Evolutionary conservation across 371 early-diverging fungal species (phyloP).

Genomic region (Mucor saturninus): DNA sequence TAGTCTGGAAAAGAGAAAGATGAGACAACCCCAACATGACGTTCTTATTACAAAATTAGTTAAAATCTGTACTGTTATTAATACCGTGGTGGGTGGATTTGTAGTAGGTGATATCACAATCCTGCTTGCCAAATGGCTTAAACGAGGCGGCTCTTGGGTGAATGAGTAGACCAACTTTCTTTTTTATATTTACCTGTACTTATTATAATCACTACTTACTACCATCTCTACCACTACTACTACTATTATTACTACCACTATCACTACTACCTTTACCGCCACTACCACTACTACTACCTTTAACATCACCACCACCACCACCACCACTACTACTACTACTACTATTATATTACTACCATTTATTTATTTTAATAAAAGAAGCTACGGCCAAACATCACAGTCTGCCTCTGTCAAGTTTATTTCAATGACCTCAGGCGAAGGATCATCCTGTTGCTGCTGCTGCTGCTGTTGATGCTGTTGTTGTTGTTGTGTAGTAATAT

Average conservation of each 20-base stretch:
- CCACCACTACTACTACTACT: too few relatives aligned
- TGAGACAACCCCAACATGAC: constrained; percentile 35
- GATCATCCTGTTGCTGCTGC: not conserved
- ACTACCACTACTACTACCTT: too few relatives aligned
- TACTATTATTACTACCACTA: constrained; percentile 1
- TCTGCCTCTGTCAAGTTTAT: constrained; percentile 31
- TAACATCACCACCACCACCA: too few relatives aligned
- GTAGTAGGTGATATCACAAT: constrained; percentile 51
- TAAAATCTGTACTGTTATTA: constrained; percentile 44
- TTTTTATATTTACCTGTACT: constrained; percentile 7
- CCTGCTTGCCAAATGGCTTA: constrained; percentile 56
- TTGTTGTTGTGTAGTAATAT: not conserved
- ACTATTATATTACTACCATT: too few relatives aligned
- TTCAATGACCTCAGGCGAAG: constrained; percentile 23
- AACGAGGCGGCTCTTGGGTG: constrained; percentile 56
- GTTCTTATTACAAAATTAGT: constrained; percentile 36
- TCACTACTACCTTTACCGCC: not conserved
- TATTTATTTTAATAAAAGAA: too few relatives aligned
- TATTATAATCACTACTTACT: constrained; percentile 8
- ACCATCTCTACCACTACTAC: too few relatives aligned
- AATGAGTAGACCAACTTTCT: constrained; percentile 38
- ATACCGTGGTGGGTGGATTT: constrained; percentile 49
- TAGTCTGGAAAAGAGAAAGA: constrained; percentile 23
- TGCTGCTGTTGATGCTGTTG: not conserved
- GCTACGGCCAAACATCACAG: constrained; percentile 33